These are phyloP conservation scores for Geotrichum phurueaensis DNA, from an alignment of 1,139 yeast species.

Conservation along the genomic window DNA sequence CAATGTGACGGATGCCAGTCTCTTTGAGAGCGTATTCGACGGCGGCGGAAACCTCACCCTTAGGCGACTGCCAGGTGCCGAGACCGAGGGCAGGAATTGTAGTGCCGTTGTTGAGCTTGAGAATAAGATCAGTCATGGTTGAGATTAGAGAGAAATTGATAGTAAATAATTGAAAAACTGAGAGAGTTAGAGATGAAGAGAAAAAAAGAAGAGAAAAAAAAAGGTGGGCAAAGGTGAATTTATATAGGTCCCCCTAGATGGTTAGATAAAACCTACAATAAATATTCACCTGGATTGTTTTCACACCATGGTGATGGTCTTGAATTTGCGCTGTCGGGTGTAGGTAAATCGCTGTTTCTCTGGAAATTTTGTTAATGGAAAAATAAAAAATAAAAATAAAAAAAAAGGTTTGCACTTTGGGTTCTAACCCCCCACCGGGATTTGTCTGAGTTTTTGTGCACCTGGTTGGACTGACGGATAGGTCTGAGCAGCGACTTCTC, in stretches of 20 bases:
- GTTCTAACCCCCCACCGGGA: background rate
- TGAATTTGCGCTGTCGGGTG: too few relatives aligned
- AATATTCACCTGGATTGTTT: too few relatives aligned
- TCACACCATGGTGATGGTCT: too few relatives aligned
- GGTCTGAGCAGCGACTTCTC: too few relatives aligned
- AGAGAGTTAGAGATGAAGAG: too few relatives aligned
- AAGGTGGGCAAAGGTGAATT: too few relatives aligned
- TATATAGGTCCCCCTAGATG: background rate
- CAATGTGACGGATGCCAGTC: slow-evolving; percentile 72
- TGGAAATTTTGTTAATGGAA: background rate
- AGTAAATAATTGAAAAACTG: too few relatives aligned
- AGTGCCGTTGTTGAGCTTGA: slow-evolving; percentile 54
- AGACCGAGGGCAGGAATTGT: slow-evolving; percentile 65
- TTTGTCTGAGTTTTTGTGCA: background rate
- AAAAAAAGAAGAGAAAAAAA: too few relatives aligned
- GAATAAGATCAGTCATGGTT: slow-evolving; percentile 23
- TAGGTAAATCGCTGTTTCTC: too few relatives aligned
- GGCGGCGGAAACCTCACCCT: slow-evolving; percentile 53
- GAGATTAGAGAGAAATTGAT: too few relatives aligned
- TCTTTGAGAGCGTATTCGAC: slow-evolving; percentile 54
- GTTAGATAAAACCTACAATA: too few relatives aligned
- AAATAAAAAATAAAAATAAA: too few relatives aligned
- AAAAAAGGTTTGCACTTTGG: background rate
- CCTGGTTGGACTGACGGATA: background rate
- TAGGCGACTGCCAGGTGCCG: slow-evolving; percentile 72